phyloP scores from a whole-genome alignment of 257 asterid genomes.

The Nicotiana paniculata region DNA sequence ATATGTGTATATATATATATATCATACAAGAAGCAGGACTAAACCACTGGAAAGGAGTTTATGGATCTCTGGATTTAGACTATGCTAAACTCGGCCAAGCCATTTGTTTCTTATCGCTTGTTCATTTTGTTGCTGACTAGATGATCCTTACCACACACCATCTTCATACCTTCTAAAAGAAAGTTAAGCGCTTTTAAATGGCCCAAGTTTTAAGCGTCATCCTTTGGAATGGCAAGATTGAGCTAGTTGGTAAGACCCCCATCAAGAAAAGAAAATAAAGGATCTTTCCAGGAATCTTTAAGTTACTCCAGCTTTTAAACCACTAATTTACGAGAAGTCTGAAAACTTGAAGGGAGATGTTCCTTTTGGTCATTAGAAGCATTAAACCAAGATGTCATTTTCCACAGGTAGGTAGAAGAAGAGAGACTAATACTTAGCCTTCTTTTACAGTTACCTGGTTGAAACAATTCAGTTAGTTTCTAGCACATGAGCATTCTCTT shows the following conservation, averaged over 20 bases:
- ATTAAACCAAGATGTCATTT: background rate
- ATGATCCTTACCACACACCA: slow-evolving; percentile 1
- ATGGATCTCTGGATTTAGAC: background rate
- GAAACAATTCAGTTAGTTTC: background rate
- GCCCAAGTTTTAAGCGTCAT: background rate
- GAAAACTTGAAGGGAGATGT: background rate
- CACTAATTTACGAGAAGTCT: background rate
- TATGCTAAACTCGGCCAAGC: background rate
- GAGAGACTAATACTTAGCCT: background rate
- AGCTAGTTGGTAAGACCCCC: background rate
- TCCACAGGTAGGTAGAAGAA: background rate
- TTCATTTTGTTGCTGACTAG: slow-evolving; percentile 1
- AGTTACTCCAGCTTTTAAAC: background rate
- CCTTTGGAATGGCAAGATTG: background rate
- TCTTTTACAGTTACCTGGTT: background rate
- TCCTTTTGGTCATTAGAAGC: slow-evolving; percentile 6
- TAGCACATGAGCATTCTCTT: background rate
- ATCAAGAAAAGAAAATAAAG: background rate
- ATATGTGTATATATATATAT: background rate
- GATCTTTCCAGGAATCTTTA: background rate
- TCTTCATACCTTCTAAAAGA: background rate
- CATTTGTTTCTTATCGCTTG: background rate
- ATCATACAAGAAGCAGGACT: background rate
- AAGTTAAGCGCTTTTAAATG: background rate
- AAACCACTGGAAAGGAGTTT: background rate